Percentiles rank a stretch among this genome's conserved stretches.
These are phyloP conservation scores for Rhizopogon salebrosus DNA, from an alignment of 768 basidiomycete genomes.

Conservation along the genomic window DNA sequence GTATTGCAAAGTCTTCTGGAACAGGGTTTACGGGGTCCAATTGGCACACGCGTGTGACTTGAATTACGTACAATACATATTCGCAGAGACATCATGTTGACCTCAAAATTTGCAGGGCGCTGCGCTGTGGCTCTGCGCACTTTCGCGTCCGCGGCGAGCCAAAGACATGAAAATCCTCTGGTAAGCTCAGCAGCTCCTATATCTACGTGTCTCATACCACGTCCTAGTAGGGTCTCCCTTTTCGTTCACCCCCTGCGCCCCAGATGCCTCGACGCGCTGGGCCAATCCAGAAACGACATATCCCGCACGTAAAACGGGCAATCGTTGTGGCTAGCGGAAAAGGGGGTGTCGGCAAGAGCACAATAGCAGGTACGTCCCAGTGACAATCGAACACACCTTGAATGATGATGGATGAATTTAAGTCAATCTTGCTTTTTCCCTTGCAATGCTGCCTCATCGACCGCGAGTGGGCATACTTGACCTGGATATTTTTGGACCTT, in stretches of 20 bases:
- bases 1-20: neutral
- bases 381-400: neutral
- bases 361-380: slow-evolving; percentile 65
- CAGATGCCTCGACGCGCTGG: slow-evolving; percentile 58
- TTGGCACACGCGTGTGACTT: too few relatives aligned
- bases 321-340: slow-evolving; percentile 89
- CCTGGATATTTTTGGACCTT: slow-evolving; percentile 94
- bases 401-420: neutral
- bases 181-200: slow-evolving; percentile 27
- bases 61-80: too few relatives aligned
- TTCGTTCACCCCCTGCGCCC: slow-evolving; percentile 36
- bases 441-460: slow-evolving; percentile 42
- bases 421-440: slow-evolving; percentile 82
- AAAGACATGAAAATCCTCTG: slow-evolving; percentile 53
- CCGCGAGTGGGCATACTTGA: slow-evolving; percentile 84
- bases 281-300: slow-evolving; percentile 46
- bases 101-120: neutral
- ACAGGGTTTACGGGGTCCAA: slow-evolving; percentile 5
- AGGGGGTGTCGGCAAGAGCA: slow-evolving; percentile 95
- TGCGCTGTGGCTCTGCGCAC: neutral
- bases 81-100: slow-evolving; percentile 4
- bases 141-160: slow-evolving; percentile 18
- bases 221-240: slow-evolving; percentile 29
- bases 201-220: slow-evolving; percentile 6
- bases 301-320: slow-evolving; percentile 75